Conservation (phyloP, 305 asterid species). For the Fraxinus angustifolia region DNA sequence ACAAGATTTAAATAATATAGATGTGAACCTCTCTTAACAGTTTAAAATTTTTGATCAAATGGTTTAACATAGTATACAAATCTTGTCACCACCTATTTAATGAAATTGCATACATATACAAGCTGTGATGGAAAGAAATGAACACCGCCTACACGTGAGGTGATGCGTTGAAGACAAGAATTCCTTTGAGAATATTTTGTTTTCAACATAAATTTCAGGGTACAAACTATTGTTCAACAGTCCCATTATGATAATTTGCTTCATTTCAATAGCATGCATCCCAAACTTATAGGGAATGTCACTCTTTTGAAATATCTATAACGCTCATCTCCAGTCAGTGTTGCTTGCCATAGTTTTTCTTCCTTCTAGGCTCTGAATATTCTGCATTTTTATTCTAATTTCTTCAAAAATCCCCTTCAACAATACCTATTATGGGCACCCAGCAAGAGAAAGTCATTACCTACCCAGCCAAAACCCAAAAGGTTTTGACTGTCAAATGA, state of each 20-base stretch:
- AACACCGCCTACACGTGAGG: not conserved
- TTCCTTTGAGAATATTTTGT: not conserved
- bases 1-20: not conserved
- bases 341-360: not conserved
- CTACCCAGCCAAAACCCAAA: not conserved
- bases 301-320: not conserved
- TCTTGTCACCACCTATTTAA: not conserved
- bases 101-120: not conserved
- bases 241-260: not conserved
- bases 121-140: not conserved
- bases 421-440: not conserved
- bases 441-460: not conserved
- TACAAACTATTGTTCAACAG: not conserved
- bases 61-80: not conserved
- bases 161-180: not conserved
- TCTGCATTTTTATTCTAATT: not conserved
- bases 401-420: not conserved
- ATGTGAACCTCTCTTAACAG: not conserved
- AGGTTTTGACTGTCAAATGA: not conserved
- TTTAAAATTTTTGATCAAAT: not conserved
- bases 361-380: not conserved
- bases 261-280: not conserved
- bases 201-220: not conserved
- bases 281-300: not conserved
- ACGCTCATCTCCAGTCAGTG: not conserved